Evolutionary conservation across 1,139 yeast species (phyloP).

Genomic region (Taiozyma onychis): DNA sequence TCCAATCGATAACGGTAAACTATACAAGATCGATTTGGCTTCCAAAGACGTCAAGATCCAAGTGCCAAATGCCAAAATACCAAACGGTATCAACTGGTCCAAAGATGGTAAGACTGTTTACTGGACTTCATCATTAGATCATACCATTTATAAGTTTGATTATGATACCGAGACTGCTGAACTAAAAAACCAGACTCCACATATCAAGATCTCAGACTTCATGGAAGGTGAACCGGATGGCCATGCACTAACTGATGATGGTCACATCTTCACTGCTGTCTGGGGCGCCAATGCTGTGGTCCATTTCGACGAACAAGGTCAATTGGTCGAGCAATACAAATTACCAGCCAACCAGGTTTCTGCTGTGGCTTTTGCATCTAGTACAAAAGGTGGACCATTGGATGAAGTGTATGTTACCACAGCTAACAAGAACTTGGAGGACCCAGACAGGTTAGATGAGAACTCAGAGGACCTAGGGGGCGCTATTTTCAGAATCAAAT

Average conservation of each 20-base stretch:
- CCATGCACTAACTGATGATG: conserved; percentile 52
- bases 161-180: conserved; percentile 44
- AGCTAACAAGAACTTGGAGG: conserved; percentile 47
- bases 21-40: conserved; percentile 27
- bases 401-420: conserved; percentile 65
- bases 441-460: conserved; percentile 29
- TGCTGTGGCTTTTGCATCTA: conserved; percentile 54
- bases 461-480: conserved; percentile 57
- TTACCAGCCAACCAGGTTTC: conserved; percentile 58
- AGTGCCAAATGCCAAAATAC: conserved; percentile 39
- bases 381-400: conserved; percentile 40
- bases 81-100: conserved; percentile 80
- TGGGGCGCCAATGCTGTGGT: conserved; percentile 57
- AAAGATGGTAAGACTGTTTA: conserved; percentile 45
- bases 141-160: conserved; percentile 56
- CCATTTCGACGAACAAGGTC: conserved; percentile 46
- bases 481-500: conserved; percentile 36
- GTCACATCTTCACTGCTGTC: conserved; percentile 64
- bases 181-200: conserved; percentile 38
- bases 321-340: conserved; percentile 42
- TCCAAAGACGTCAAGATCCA: conserved; percentile 25
- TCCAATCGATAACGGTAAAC: conserved; percentile 30
- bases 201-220: conserved; percentile 35
- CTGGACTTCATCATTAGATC: conserved; percentile 68
- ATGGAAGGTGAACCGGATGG: conserved; percentile 76